Percentiles rank a stretch among this genome's conserved stretches.
Conservation (phyloP, 1,284 basidiomycete species). For the Cryptococcus maquisensis region DNA sequence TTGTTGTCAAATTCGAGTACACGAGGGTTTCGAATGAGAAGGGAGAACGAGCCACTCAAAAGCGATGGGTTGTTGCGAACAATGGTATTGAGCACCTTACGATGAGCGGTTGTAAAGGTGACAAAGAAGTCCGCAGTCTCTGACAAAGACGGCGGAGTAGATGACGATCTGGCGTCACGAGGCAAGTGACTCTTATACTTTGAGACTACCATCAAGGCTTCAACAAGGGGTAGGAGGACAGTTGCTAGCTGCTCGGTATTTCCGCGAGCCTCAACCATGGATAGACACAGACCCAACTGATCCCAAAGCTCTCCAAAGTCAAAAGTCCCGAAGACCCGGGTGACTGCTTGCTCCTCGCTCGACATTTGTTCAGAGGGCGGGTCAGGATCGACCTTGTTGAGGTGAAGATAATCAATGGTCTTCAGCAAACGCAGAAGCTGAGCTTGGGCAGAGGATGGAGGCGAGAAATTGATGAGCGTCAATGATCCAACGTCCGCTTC, state of each 20-base stretch:
- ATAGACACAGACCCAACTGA: slow-evolving; percentile 76
- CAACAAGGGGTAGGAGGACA: slow-evolving; percentile 83
- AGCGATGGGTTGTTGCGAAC: slow-evolving; percentile 96
- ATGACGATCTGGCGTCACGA: slow-evolving; percentile 41
- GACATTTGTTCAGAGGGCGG: slow-evolving; percentile 40
- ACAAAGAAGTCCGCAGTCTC: slow-evolving; percentile 80
- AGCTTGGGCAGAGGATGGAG: slow-evolving; percentile 85
- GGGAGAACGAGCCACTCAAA: slow-evolving; percentile 96
- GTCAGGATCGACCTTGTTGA: slow-evolving; percentile 51
- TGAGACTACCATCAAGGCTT: slow-evolving; percentile 96
- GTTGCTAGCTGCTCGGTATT: slow-evolving; percentile 83
- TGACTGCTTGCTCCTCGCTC: slow-evolving; percentile 63
- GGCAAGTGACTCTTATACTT: slow-evolving; percentile 58
- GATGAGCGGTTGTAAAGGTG: slow-evolving; percentile 87
- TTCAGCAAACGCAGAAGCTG: slow-evolving; percentile 88
- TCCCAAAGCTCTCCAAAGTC: slow-evolving; percentile 80
- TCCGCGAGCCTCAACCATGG: slow-evolving; percentile 70
- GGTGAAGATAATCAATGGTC: slow-evolving; percentile 93
- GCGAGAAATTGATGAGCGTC: slow-evolving; percentile 75
- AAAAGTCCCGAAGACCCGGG: slow-evolving; percentile 81
- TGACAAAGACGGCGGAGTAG: slow-evolving; percentile 58
- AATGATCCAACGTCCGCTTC: slow-evolving; percentile 57
- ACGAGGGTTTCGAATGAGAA: slow-evolving; percentile 91
- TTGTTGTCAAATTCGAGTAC: slow-evolving; percentile 99
- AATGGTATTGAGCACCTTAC: slow-evolving; percentile 94